These are phyloP conservation scores for Dothistroma pini DNA, from an alignment of 2,329 filamentous ascomycete species.

Conservation along the genomic window DNA sequence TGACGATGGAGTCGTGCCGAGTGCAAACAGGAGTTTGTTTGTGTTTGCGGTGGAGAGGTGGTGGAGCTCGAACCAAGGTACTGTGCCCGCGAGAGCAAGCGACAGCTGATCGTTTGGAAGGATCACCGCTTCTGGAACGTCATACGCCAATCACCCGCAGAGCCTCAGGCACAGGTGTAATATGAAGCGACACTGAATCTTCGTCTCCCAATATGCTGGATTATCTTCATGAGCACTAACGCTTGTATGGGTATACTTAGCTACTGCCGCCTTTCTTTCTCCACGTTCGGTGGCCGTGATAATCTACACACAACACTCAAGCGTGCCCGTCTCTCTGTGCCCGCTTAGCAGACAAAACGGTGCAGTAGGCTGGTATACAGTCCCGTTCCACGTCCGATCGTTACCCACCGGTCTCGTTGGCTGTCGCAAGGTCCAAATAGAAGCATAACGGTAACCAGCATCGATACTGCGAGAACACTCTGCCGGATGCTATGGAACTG, in stretches of 20 bases:
- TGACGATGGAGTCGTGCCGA: background rate
- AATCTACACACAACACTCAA: constrained; percentile 12
- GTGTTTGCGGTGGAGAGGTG: background rate
- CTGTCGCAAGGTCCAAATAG: background rate
- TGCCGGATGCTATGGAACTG: background rate
- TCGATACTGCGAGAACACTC: background rate
- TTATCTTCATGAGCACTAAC: background rate
- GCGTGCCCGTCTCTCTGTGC: constrained; percentile 12
- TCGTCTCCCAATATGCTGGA: background rate
- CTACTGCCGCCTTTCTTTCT: background rate
- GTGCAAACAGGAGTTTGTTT: background rate
- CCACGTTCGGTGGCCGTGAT: constrained; percentile 1
- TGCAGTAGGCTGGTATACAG: constrained; percentile 18
- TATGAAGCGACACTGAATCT: background rate
- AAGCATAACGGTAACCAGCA: background rate
- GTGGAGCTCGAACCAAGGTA: background rate
- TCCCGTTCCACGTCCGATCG: background rate
- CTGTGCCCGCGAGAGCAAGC: background rate
- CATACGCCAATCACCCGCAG: constrained; percentile 1
- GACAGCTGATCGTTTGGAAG: background rate
- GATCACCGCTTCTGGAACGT: background rate
- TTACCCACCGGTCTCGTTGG: background rate
- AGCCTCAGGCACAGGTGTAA: background rate
- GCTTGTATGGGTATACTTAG: constrained; percentile 2
- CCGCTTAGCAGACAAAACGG: constrained; percentile 4